Evolutionary conservation across 805 yeast genomes (phyloP).

Genomic region (Saccharomycopsis sp.): DNA sequence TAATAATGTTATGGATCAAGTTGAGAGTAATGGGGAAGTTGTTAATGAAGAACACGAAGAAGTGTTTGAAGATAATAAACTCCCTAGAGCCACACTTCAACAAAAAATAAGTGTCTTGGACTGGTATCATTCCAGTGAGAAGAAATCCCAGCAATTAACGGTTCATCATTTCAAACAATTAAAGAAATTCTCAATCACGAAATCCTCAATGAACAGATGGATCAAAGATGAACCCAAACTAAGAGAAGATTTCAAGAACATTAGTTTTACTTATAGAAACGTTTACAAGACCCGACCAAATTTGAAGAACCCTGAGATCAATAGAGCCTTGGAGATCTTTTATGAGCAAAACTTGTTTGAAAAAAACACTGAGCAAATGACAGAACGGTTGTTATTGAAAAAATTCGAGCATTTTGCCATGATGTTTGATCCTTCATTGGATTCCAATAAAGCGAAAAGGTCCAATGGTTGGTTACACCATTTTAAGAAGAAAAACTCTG

Average conservation of each 20-base stretch:
- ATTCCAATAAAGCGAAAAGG: conserved; percentile 17
- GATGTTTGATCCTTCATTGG: conserved; percentile 12
- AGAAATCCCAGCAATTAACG: conserved; percentile 27
- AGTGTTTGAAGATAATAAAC: conserved; percentile 8
- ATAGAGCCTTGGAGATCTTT: conserved; percentile 27
- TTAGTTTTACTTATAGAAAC: conserved; percentile 22
- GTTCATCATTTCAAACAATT: conserved; percentile 25
- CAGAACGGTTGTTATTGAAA: conserved; percentile 25
- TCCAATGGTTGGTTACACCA: conserved; percentile 34
- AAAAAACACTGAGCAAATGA: conserved; percentile 19
- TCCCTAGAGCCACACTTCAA: conserved; percentile 29
- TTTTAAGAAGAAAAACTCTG: conserved; percentile 26
- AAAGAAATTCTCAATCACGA: conserved; percentile 28
- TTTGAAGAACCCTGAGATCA: conserved; percentile 26
- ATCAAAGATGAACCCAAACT: conserved; percentile 25
- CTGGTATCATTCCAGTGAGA: conserved; percentile 27
- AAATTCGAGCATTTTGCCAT: conserved; percentile 22
- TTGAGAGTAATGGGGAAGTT: not conserved
- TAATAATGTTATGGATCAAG: not conserved
- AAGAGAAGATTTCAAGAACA: conserved; percentile 22
- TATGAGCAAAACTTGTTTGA: conserved; percentile 29
- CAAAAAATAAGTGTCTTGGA: conserved; percentile 28
- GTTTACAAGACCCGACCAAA: conserved; percentile 26
- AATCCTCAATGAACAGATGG: conserved; percentile 32
- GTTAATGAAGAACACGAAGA: not conserved